A percentile compares a stretch with the other conserved stretches of the same genome.
Conservation (phyloP, 2,329 filamentous ascomycete species). For the Phialophora verrucosa region DNA sequence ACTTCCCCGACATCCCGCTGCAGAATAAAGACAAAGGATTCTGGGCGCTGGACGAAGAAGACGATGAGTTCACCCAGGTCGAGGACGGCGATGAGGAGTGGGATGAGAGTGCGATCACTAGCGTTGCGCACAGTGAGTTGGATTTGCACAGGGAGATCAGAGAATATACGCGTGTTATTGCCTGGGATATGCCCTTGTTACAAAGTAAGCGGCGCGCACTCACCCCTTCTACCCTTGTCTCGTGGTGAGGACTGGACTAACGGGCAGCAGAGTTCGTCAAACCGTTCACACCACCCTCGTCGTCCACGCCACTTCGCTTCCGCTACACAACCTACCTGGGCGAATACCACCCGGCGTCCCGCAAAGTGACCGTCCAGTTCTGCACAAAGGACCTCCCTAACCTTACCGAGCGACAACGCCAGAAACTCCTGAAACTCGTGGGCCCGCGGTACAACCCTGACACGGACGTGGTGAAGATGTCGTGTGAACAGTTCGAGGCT, state of each 20-base stretch:
- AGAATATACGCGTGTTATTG: conserved; percentile 83
- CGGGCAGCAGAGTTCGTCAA: conserved; percentile 72
- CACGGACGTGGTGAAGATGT: conserved; percentile 82
- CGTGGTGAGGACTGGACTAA: conserved; percentile 26
- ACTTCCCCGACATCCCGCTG: conserved; percentile 29
- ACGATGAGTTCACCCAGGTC: conserved; percentile 51
- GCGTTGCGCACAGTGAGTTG: conserved; percentile 81
- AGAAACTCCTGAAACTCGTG: conserved; percentile 85
- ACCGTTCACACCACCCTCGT: conserved; percentile 73
- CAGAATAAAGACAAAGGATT: conserved; percentile 44
- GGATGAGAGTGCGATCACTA: conserved; percentile 82
- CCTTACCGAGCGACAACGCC: conserved; percentile 66
- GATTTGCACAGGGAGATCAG: conserved; percentile 86
- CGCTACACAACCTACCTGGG: conserved; percentile 97
- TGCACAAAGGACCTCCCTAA: conserved; percentile 69
- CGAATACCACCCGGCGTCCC: conserved; percentile 86
- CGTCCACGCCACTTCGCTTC: conserved; percentile 78
- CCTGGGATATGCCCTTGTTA: conserved; percentile 95
- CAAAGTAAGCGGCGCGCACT: conserved; percentile 67
- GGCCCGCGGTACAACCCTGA: conserved; percentile 87
- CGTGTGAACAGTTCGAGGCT: conserved; percentile 84
- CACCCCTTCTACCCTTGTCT: neutral
- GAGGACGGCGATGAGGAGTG: conserved; percentile 62
- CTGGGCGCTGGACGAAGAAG: conserved; percentile 51
- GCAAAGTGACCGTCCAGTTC: conserved; percentile 95